These are phyloP conservation scores for Mucor lusitanicus DNA, from an alignment of 371 early-diverging fungal genomes.

Conservation along the genomic window DNA sequence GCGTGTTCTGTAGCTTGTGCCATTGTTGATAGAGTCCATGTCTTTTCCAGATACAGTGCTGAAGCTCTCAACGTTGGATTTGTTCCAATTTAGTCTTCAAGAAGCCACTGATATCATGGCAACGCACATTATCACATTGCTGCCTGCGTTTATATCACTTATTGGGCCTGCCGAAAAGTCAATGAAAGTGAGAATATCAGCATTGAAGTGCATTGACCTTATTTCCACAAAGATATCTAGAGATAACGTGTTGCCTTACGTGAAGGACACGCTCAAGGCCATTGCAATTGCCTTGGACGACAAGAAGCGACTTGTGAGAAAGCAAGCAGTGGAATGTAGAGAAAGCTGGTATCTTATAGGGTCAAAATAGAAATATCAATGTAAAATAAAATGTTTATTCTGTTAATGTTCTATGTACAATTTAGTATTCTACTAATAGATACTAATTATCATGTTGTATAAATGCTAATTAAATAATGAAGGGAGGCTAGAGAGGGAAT, in stretches of 20 bases:
- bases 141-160: slow-evolving; percentile 49
- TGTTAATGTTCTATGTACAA: not conserved
- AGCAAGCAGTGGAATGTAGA: slow-evolving; percentile 83
- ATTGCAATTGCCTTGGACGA: slow-evolving; percentile 77
- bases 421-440: not conserved
- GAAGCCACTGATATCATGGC: slow-evolving; percentile 64
- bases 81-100: slow-evolving; percentile 63
- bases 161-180: slow-evolving; percentile 30
- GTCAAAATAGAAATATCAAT: not conserved
- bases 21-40: slow-evolving; percentile 71
- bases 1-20: slow-evolving; percentile 59
- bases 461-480: not conserved
- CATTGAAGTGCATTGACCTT: slow-evolving; percentile 69
- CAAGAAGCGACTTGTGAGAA: slow-evolving; percentile 82
- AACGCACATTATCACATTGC: slow-evolving; percentile 49
- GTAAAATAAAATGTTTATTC: not conserved
- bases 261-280: slow-evolving; percentile 59
- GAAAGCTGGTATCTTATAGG: slow-evolving; percentile 72
- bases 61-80: slow-evolving; percentile 74
- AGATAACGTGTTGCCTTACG: slow-evolving; percentile 61
- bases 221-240: slow-evolving; percentile 64
- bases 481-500: not conserved
- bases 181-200: slow-evolving; percentile 62
- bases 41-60: slow-evolving; percentile 61
- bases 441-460: not conserved